phyloP scores from a whole-genome alignment of 352 stramenopile genomes.

The Globisporangium spiculum region DNA sequence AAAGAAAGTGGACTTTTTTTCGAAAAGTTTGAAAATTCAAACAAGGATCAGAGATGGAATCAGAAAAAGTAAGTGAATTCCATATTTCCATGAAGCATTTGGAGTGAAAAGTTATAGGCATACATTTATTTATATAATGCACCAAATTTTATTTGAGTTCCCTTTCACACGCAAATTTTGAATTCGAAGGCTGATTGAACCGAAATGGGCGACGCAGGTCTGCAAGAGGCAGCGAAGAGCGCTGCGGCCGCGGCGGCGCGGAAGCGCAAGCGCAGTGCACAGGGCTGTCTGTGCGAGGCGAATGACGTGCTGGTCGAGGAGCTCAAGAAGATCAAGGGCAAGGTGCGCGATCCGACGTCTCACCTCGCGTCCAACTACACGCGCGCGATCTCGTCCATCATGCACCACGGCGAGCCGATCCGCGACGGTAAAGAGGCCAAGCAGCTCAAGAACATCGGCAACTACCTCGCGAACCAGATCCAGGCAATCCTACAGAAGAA shows the following conservation, averaged over 20 bases:
- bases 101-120: too few relatives aligned
- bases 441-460: constrained; percentile 69
- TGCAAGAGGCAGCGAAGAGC: neutral
- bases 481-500: constrained; percentile 66
- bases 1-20: constrained; percentile 2
- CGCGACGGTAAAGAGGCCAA: constrained; percentile 57
- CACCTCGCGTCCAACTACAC: constrained; percentile 63
- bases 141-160: too few relatives aligned
- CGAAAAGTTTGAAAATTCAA: constrained; percentile 33
- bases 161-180: too few relatives aligned
- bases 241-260: neutral
- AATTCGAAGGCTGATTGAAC: too few relatives aligned
- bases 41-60: constrained; percentile 1
- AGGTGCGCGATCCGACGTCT: constrained; percentile 55
- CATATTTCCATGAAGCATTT: too few relatives aligned
- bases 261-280: constrained; percentile 44
- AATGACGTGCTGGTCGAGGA: constrained; percentile 79
- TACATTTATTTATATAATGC: too few relatives aligned
- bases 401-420: constrained; percentile 40
- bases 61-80: too few relatives aligned
- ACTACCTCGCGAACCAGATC: constrained; percentile 86
- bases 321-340: constrained; percentile 48
- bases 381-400: constrained; percentile 71
- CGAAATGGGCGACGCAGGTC: neutral
- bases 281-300: constrained; percentile 47